Percentiles rank a stretch among this genome's conserved stretches.
Evolutionary conservation across 345 rosid species (phyloP).

Genomic region (Hibiscus tridactylites): DNA sequence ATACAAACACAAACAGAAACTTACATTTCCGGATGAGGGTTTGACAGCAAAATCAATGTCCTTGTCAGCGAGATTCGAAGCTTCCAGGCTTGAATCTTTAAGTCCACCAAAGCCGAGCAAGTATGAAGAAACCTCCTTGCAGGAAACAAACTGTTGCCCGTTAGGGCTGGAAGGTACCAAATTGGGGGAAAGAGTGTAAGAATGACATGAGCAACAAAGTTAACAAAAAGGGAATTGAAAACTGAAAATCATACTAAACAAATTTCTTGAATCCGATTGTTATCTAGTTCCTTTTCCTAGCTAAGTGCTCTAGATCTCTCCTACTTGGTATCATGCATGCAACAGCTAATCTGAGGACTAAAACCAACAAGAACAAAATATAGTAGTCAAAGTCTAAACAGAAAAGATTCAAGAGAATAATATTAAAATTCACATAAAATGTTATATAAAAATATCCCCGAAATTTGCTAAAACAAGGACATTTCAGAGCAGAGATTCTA

Average conservation of each 20-base stretch:
- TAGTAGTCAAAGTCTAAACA: background rate
- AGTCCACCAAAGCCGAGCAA: slow-evolving; percentile 30
- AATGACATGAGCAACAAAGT: slow-evolving; percentile 5
- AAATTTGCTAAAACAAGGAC: background rate
- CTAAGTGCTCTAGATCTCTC: background rate
- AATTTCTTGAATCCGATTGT: background rate
- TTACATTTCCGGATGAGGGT: slow-evolving; percentile 29
- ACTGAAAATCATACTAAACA: background rate
- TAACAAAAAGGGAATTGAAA: background rate
- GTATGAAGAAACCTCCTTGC: slow-evolving; percentile 52
- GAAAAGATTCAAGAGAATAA: background rate
- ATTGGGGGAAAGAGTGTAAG: slow-evolving; percentile 18
- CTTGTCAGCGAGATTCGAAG: slow-evolving; percentile 16
- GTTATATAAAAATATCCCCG: background rate
- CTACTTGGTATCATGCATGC: background rate
- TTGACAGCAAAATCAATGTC: slow-evolving; percentile 11
- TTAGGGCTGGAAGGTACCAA: slow-evolving; percentile 48
- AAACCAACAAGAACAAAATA: background rate
- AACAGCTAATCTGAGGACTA: background rate
- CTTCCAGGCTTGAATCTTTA: slow-evolving; percentile 24
- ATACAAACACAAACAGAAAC: slow-evolving; percentile 10
- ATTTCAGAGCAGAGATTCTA: background rate
- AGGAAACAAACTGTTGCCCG: slow-evolving; percentile 62
- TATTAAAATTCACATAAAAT: background rate
- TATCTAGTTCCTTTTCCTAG: background rate